phyloP scores from a whole-genome alignment of 2,329 filamentous ascomycete genomes.

The Ceratocystis cubensis region DNA sequence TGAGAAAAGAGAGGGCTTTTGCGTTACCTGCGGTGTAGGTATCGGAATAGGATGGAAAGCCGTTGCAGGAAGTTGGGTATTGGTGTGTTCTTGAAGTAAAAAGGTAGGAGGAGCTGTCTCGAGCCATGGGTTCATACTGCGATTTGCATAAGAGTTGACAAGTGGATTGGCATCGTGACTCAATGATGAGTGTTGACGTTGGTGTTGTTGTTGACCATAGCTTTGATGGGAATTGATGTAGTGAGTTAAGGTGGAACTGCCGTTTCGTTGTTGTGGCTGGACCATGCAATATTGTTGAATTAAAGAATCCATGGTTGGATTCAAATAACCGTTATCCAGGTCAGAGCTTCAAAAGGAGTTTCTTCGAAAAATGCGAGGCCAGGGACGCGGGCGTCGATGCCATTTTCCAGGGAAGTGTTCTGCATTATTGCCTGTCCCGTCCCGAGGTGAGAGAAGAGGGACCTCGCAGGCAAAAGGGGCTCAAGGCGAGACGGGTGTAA shows the following conservation, averaged over 20 bases:
- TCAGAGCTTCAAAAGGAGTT: constrained; percentile 6
- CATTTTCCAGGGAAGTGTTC: constrained; percentile 13
- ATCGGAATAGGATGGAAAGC: background rate
- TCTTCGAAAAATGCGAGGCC: constrained; percentile 11
- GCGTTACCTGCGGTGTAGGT: background rate
- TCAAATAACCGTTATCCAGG: constrained; percentile 2
- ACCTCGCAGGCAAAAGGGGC: constrained; percentile 9
- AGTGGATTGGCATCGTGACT: background rate
- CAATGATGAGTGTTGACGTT: background rate
- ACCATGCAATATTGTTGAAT: constrained; percentile 15
- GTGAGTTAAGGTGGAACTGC: background rate
- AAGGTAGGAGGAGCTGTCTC: background rate
- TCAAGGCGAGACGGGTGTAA: background rate
- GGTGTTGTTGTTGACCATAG: background rate
- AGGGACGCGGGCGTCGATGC: constrained; percentile 20
- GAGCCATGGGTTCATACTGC: background rate
- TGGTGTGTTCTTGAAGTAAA: background rate
- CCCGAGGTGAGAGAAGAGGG: constrained; percentile 14
- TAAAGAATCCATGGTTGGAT: constrained; percentile 16
- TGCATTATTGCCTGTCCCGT: constrained; percentile 17
- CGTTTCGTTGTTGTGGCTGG: constrained; percentile 14
- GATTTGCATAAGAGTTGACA: background rate
- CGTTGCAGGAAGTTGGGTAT: background rate
- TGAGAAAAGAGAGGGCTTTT: background rate
- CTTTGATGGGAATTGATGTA: background rate